Conservation (phyloP, 1,284 basidiomycete species). For the Moniliella sp. region DNA sequence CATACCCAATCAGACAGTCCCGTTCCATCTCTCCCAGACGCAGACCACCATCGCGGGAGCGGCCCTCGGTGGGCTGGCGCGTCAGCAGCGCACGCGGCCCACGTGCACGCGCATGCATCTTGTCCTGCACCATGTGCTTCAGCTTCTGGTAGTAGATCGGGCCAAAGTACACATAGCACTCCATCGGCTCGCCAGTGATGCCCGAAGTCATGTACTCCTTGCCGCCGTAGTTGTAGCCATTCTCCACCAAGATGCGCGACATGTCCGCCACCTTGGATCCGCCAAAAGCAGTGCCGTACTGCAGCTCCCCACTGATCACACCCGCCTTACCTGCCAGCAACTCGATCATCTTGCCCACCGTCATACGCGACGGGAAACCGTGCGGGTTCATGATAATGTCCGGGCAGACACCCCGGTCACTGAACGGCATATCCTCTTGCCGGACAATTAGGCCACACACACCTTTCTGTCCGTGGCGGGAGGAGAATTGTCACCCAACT, state of each 20-base stretch:
- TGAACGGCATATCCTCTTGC: conserved; percentile 98
- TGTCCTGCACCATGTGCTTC: conserved; percentile 62
- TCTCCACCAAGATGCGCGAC: conserved; percentile 77
- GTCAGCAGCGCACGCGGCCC: conserved; percentile 89
- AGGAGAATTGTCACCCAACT: conserved; percentile 98
- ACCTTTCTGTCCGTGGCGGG: conserved; percentile 92
- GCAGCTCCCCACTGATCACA: conserved; percentile 62
- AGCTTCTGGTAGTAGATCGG: conserved; percentile 73
- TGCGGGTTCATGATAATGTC: conserved; percentile 99
- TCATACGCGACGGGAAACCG: conserved; percentile 95
- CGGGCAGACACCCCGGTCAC: conserved; percentile 79
- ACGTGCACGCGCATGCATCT: conserved; percentile 75
- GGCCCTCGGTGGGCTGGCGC: conserved; percentile 90
- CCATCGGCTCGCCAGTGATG: conserved; percentile 83
- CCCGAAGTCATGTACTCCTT: conserved; percentile 96
- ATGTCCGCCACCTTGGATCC: conserved; percentile 98
- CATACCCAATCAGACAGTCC: conserved; percentile 44
- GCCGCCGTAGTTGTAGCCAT: conserved; percentile 87
- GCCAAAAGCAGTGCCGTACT: conserved; percentile 83
- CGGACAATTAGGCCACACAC: conserved; percentile 95
- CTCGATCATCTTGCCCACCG: conserved; percentile 99
- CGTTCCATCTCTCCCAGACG: conserved; percentile 97
- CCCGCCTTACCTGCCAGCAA: conserved; percentile 60
- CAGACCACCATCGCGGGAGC: conserved; percentile 85
- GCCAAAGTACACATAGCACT: conserved; percentile 92